Percentiles rank a stretch among this genome's conserved stretches.
Conservation (phyloP, 1,284 basidiomycete species). For the Nidula niveotomentosa region DNA sequence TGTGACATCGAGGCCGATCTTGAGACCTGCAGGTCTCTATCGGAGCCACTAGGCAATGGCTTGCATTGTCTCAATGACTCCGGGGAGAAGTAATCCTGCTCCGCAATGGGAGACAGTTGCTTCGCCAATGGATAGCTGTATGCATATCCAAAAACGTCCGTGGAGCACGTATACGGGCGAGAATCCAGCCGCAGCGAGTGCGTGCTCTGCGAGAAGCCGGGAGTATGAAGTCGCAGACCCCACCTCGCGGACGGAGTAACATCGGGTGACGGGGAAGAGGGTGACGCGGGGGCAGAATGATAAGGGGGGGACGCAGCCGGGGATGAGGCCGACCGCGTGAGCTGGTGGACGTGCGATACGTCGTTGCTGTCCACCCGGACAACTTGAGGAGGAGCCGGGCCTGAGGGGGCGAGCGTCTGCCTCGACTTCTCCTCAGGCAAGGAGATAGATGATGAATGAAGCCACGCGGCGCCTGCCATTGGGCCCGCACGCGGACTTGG, state of each 20-base stretch:
- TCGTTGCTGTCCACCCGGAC: constrained; percentile 16
- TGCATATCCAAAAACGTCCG: constrained; percentile 32
- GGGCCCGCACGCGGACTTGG: constrained; percentile 18
- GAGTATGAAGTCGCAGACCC: constrained; percentile 10
- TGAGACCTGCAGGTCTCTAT: constrained; percentile 1
- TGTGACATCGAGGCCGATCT: constrained; percentile 16
- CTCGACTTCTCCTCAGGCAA: constrained; percentile 5
- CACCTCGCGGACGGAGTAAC: constrained; percentile 1
- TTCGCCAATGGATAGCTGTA: constrained; percentile 34
- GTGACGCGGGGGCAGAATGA: constrained; percentile 19
- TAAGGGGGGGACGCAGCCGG: constrained; percentile 14
- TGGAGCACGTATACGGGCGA: constrained; percentile 14
- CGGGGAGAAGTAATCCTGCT: constrained; percentile 56
- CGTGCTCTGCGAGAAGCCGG: constrained; percentile 26
- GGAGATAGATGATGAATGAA: constrained; percentile 14
- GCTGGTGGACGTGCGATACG: constrained; percentile 13
- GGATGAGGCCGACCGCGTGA: constrained; percentile 21
- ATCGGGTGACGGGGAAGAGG: constrained; percentile 6
- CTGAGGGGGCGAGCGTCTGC: constrained; percentile 6
- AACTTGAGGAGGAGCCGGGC: constrained; percentile 9
- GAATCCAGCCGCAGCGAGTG: constrained; percentile 31
- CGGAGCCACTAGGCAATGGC: constrained; percentile 16
- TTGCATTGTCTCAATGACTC: constrained; percentile 30
- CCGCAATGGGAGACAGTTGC: constrained; percentile 53
- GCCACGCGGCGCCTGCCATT: constrained; percentile 23